These are phyloP conservation scores for Sordariomycetes sp. DNA, from an alignment of 2,329 filamentous ascomycete genomes.

Conservation along the genomic window DNA sequence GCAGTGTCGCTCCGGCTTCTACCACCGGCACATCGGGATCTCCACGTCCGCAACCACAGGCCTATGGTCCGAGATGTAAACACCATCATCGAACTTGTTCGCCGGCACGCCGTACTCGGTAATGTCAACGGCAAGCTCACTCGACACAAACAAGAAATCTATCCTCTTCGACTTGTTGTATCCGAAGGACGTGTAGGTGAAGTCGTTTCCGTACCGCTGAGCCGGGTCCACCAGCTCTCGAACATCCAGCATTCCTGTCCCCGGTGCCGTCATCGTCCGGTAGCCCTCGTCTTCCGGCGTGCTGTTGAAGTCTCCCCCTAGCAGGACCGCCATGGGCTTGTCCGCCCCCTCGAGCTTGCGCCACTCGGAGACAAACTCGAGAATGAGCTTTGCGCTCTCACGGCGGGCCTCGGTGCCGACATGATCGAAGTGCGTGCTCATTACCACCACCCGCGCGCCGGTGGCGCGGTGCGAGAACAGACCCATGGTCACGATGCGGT, in stretches of 20 bases:
- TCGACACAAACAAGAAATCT: conserved; percentile 52
- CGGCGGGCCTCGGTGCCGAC: conserved; percentile 41
- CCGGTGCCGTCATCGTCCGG: conserved; percentile 14
- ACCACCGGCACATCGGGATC: not conserved
- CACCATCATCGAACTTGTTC: conserved; percentile 48
- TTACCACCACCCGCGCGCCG: conserved; percentile 41
- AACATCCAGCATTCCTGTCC: conserved; percentile 13
- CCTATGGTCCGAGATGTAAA: conserved; percentile 58
- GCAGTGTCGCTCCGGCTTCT: not conserved
- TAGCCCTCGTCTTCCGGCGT: conserved; percentile 49
- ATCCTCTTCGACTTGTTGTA: conserved; percentile 41
- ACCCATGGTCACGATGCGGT: conserved; percentile 49
- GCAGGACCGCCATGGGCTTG: conserved; percentile 37
- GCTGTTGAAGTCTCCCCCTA: conserved; percentile 64
- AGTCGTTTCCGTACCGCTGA: conserved; percentile 6
- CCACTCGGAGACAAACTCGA: not conserved
- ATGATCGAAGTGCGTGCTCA: conserved; percentile 64
- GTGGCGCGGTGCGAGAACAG: conserved; percentile 40
- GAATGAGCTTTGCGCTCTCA: conserved; percentile 27
- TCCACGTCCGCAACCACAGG: conserved; percentile 50
- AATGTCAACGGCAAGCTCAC: conserved; percentile 19
- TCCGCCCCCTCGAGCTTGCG: not conserved
- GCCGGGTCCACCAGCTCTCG: not conserved
- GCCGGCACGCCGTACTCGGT: conserved; percentile 15
- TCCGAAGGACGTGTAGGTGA: conserved; percentile 56